Evolutionary conservation across 495 filamentous ascomycete genomes (phyloP), one percentile per base, ranked within the genome.

Genomic region (Penicillium coprophilum): DNA sequence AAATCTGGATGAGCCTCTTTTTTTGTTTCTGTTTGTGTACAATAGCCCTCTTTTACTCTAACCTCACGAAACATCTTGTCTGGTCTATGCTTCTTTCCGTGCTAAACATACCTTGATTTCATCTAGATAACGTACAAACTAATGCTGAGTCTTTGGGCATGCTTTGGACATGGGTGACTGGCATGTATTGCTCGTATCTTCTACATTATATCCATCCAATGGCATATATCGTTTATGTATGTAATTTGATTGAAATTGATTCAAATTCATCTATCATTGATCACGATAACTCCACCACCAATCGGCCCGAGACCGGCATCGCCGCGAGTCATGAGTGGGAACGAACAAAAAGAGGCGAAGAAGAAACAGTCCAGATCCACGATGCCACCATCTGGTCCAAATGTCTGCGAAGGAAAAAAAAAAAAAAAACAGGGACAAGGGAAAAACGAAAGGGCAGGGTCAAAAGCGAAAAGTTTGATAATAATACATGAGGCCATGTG

Each of bases 1-100:
- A 50, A 41, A 36, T 52, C 30, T 40, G 55, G 55, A 61, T 59
- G 51, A 36, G 54, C 44, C 44, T 36, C 11, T 50, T 57, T 54
- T 46, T 28, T 7, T n/a, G n/a, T 31, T 46, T 36, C n/a, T 47
- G 15, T 52, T 43, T 43, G n/a, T 62, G 62, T 65, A 65, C 40
- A 56, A 55, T 65, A 62, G 32, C 44, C 30, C 30, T 28, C n/a
- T 51, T 27, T 40, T 36, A 39, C 23, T 27, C 15, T 46, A 23
- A 44, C 28, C 10, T 44, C 31, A 54, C 10, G 52, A 54, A 54
- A 54, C 31, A 30, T 46, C 41, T 38, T 38, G 41, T 46, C 52
- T 38, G 32, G 6, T 54, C 52, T 20, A 36, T 23, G 20, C 30
- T 46, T 24, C 17, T 34, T 36, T 28, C 11, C 23, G 24, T 17